These are phyloP conservation scores for Exophiala viscosa DNA, from an alignment of 2,329 filamentous ascomycete genomes.

Conservation along the genomic window DNA sequence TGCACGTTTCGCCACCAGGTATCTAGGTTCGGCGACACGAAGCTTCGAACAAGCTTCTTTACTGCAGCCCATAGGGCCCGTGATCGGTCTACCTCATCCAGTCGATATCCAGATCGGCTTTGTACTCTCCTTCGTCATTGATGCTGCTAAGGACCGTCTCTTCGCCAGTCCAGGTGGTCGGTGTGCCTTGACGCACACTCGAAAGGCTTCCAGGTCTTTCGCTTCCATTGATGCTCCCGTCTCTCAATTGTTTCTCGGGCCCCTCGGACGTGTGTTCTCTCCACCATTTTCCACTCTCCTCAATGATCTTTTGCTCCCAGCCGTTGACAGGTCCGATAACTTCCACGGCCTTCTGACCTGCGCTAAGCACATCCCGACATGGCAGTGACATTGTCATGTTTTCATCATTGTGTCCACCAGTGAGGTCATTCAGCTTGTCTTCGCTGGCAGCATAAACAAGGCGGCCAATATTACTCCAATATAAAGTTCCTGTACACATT, in stretches of 20 bases:
- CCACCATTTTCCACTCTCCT: slow-evolving; percentile 49
- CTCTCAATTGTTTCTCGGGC: slow-evolving; percentile 1
- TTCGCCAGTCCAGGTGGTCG: slow-evolving; percentile 26
- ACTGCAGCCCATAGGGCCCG: no score
- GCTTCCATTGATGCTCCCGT: slow-evolving; percentile 23
- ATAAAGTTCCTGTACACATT: slow-evolving; percentile 49
- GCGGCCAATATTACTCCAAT: slow-evolving; percentile 54
- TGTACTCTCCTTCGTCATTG: slow-evolving; percentile 29
- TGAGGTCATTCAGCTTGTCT: slow-evolving; percentile 44
- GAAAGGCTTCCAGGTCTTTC: slow-evolving; percentile 20
- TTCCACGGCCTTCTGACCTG: slow-evolving; percentile 49
- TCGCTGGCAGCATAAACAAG: slow-evolving; percentile 52
- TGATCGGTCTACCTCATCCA: slow-evolving; percentile 23
- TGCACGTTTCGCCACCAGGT: no score
- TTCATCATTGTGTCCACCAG: slow-evolving; percentile 48
- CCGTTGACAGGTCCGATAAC: slow-evolving; percentile 48
- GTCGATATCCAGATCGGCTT: slow-evolving; percentile 29
- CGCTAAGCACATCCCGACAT: slow-evolving; percentile 46
- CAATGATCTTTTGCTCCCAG: slow-evolving; percentile 44
- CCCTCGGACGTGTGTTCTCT: slow-evolving; percentile 20
- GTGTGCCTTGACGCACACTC: slow-evolving; percentile 18
- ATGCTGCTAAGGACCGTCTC: slow-evolving; percentile 28
- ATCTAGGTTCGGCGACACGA: no score
- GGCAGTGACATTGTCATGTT: slow-evolving; percentile 53
- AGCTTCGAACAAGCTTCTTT: no score